Evolutionary conservation across 306 rosid genomes (phyloP).

Genomic region (Cicer yamashitae): DNA sequence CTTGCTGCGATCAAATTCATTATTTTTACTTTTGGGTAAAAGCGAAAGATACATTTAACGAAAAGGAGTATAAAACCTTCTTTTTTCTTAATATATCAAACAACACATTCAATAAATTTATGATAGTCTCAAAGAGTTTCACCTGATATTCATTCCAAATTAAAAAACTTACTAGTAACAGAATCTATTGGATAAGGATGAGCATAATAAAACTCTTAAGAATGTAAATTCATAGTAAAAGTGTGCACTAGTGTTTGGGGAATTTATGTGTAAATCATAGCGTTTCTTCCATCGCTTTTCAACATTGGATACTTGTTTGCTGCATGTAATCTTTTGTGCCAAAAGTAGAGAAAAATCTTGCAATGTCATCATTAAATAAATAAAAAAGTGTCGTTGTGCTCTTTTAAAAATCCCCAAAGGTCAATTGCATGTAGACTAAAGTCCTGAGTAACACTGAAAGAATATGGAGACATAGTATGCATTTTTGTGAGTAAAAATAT

Average conservation of each 20-base stretch:
- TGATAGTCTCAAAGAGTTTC: slow-evolving; percentile 24
- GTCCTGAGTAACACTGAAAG: slow-evolving; percentile 12
- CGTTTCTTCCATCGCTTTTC: slow-evolving; percentile 19
- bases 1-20: slow-evolving; percentile 66
- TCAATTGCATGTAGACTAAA: slow-evolving; percentile 16
- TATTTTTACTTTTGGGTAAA: slow-evolving; percentile 23
- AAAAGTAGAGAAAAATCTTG: slow-evolving; percentile 37
- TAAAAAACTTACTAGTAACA: slow-evolving; percentile 3
- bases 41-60: background rate
- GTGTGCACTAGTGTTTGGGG: slow-evolving; percentile 30
- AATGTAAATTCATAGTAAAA: slow-evolving; percentile 18
- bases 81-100: slow-evolving; percentile 33
- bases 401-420: slow-evolving; percentile 13
- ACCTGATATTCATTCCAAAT: slow-evolving; percentile 17
- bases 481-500: background rate
- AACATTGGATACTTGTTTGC: slow-evolving; percentile 8
- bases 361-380: slow-evolving; percentile 19
- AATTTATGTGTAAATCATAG: slow-evolving; percentile 20
- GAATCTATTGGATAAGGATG: slow-evolving; percentile 14
- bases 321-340: slow-evolving; percentile 3
- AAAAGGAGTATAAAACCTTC: slow-evolving; percentile 5
- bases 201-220: slow-evolving; percentile 21
- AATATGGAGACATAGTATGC: slow-evolving; percentile 11
- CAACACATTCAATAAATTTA: slow-evolving; percentile 12
- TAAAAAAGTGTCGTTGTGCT: slow-evolving; percentile 25